Evolutionary conservation across 306 rosid species (phyloP).

Genomic region (Trifolium repens): DNA sequence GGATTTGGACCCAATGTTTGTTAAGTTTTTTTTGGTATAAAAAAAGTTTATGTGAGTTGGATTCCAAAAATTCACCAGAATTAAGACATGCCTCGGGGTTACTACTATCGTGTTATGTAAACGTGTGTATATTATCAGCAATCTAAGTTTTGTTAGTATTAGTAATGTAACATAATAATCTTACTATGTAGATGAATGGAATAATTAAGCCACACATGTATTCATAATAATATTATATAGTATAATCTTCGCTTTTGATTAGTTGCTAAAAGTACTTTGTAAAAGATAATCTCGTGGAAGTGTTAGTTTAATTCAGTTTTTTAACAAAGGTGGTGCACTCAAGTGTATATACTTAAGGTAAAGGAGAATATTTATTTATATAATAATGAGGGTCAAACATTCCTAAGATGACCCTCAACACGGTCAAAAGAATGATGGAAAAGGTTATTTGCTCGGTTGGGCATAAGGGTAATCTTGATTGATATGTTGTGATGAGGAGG

Average conservation of each 20-base stretch:
- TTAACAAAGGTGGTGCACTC: conserved; percentile 25
- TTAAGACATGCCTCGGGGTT: not conserved
- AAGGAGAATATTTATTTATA: conserved; percentile 11
- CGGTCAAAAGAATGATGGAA: conserved; percentile 56
- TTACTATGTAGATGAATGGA: conserved; percentile 29
- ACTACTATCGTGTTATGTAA: not conserved
- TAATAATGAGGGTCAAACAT: conserved; percentile 49
- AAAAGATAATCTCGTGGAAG: conserved; percentile 32
- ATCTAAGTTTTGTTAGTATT: conserved; percentile 46
- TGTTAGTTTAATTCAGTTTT: conserved; percentile 24
- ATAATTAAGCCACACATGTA: conserved; percentile 27
- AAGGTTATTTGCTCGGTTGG: conserved; percentile 30
- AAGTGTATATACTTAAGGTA: conserved; percentile 9
- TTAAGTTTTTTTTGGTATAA: conserved; percentile 46
- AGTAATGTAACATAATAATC: conserved; percentile 35
- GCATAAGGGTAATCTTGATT: conserved; percentile 39
- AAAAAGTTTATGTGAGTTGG: not conserved
- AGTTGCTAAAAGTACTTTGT: conserved; percentile 39
- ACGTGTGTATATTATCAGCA: conserved; percentile 16
- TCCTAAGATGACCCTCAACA: conserved; percentile 27
- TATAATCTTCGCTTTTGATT: conserved; percentile 37
- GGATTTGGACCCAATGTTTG: conserved; percentile 95
- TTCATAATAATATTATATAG: conserved; percentile 18
- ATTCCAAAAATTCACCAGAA: not conserved
- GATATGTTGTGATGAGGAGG: conserved; percentile 42